Evolutionary conservation across 148 eudicot species (phyloP).

Genomic region (Persicaria tinctoria): DNA sequence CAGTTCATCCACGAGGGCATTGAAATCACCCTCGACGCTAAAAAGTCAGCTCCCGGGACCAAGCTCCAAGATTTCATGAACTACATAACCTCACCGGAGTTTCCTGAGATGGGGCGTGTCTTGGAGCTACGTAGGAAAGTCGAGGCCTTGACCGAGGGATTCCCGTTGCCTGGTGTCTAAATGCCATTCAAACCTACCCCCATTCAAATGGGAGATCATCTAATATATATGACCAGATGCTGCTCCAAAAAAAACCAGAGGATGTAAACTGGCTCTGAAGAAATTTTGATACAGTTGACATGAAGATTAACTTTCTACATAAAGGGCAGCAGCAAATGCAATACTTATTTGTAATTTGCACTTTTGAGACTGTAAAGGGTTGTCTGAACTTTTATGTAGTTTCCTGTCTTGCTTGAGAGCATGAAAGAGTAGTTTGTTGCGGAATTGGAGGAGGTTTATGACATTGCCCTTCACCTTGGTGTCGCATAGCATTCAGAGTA

Average conservation of each 20-base stretch:
- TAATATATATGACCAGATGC: background rate
- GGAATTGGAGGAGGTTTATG: too few relatives aligned
- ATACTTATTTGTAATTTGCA: background rate
- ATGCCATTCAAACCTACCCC: background rate
- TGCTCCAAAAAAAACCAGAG: background rate
- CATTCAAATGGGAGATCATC: background rate
- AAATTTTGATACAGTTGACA: background rate
- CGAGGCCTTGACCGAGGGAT: slow-evolving; percentile 62
- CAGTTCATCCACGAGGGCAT: slow-evolving; percentile 87
- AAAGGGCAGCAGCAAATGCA: too few relatives aligned
- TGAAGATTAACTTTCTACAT: background rate
- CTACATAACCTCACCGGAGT: slow-evolving; percentile 50
- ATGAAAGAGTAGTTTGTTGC: background rate
- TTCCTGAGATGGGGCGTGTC: slow-evolving; percentile 43
- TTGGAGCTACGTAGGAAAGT: slow-evolving; percentile 56
- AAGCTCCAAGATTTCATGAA: slow-evolving; percentile 81
- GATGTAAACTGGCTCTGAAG: background rate
- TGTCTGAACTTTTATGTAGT: background rate
- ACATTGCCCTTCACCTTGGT: too few relatives aligned
- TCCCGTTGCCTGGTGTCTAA: slow-evolving; percentile 78
- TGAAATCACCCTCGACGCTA: slow-evolving; percentile 61
- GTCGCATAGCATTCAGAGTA: too few relatives aligned
- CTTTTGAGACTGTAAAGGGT: background rate
- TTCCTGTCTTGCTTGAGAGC: background rate
- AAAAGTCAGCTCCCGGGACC: slow-evolving; percentile 39